Evolutionary conservation across 257 asterid genomes (phyloP).

Genomic region (Solanum megistacrolobum): DNA sequence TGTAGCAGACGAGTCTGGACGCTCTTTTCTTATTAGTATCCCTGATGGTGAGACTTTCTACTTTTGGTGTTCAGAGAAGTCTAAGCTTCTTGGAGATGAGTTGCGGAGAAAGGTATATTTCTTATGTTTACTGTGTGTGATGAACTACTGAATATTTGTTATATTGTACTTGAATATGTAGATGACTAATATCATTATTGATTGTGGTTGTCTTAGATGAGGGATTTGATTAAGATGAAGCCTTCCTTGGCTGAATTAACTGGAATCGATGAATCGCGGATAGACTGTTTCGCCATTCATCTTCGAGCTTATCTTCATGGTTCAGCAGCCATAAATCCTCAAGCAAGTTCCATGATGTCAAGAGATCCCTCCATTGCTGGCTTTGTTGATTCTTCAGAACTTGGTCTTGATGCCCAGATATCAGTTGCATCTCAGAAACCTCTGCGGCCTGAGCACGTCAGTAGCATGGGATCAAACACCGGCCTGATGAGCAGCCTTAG

Average conservation of each 20-base stretch:
- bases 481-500: conserved; percentile 47
- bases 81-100: conserved; percentile 62
- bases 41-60: conserved; percentile 32
- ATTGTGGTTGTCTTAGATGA: conserved; percentile 42
- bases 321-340: conserved; percentile 30
- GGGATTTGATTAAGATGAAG: conserved; percentile 59
- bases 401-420: conserved; percentile 25
- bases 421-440: conserved; percentile 27
- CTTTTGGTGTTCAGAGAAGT: conserved; percentile 80
- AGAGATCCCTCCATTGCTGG: conserved; percentile 20
- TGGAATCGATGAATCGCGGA: conserved; percentile 76
- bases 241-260: conserved; percentile 77
- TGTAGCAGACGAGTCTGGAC: conserved; percentile 66
- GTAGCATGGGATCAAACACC: conserved; percentile 39
- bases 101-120: conserved; percentile 56
- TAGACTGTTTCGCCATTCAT: conserved; percentile 59
- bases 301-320: conserved; percentile 76
- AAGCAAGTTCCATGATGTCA: conserved; percentile 14
- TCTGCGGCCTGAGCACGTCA: conserved; percentile 31
- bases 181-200: background rate
- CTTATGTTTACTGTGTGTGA: background rate
- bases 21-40: conserved; percentile 57
- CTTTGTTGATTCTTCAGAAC: conserved; percentile 29
- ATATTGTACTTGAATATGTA: background rate
- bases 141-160: background rate